Percentiles rank a stretch among this genome's conserved stretches.
Evolutionary conservation across 306 rosid genomes (phyloP).

Genomic region (Vicia villosa): DNA sequence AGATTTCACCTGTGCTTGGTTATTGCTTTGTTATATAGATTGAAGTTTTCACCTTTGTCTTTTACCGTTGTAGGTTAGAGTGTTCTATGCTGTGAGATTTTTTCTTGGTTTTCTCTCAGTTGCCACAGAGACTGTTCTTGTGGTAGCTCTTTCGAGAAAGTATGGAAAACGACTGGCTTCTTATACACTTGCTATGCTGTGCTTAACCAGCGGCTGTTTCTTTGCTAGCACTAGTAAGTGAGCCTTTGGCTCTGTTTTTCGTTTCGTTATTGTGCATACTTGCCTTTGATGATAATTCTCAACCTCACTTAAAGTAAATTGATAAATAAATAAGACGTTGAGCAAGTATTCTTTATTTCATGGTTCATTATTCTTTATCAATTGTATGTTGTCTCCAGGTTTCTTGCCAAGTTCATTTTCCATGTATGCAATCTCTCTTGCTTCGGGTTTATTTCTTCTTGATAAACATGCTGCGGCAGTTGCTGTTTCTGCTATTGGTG

Average conservation of each 20-base stretch:
- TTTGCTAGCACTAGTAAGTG: slow-evolving; percentile 97
- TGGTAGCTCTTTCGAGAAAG: slow-evolving; percentile 87
- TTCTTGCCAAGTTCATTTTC: slow-evolving; percentile 99
- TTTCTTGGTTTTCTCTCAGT: slow-evolving; percentile 86
- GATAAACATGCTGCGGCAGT: slow-evolving; percentile 78
- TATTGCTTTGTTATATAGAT: slow-evolving; percentile 9
- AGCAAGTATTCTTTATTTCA: slow-evolving; percentile 15
- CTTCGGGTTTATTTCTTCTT: slow-evolving; percentile 89
- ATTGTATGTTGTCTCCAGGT: slow-evolving; percentile 54
- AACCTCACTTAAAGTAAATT: not conserved
- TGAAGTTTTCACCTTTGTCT: slow-evolving; percentile 27
- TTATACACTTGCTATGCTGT: slow-evolving; percentile 96
- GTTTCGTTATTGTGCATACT: slow-evolving; percentile 13
- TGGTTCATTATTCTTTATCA: slow-evolving; percentile 25
- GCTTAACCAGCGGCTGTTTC: slow-evolving; percentile 95
- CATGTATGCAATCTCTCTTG: slow-evolving; percentile 90
- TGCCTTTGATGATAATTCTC: not conserved
- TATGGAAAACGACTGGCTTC: slow-evolving; percentile 88
- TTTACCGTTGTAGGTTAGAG: slow-evolving; percentile 69
- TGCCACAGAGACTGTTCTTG: slow-evolving; percentile 75
- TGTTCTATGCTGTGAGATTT: slow-evolving; percentile 86
- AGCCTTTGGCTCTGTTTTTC: slow-evolving; percentile 3
- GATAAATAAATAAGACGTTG: not conserved
- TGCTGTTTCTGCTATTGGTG: slow-evolving; percentile 80
- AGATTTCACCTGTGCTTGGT: slow-evolving; percentile 29